phyloP scores from a whole-genome alignment of 495 filamentous ascomycete genomes.

The Daldinia decipiens region DNA sequence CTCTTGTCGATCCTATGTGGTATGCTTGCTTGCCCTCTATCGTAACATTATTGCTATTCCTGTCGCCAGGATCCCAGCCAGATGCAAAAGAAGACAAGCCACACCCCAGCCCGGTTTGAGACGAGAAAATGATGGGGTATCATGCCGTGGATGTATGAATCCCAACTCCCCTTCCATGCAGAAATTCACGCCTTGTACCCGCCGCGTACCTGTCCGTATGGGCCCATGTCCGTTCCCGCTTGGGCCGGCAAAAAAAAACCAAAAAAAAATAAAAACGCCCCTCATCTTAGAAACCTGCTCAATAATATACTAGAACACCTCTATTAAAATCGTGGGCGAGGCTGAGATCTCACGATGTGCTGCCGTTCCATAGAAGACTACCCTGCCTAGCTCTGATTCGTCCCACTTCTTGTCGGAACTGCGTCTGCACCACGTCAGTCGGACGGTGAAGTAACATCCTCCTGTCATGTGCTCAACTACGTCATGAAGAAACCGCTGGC shows the following conservation, averaged over 20 bases:
- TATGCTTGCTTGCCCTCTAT: conserved; percentile 10
- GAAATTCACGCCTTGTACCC: conserved; percentile 12
- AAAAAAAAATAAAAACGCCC: background rate
- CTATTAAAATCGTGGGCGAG: background rate
- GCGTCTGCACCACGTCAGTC: conserved; percentile 42
- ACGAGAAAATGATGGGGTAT: conserved; percentile 37
- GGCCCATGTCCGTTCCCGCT: conserved; percentile 14
- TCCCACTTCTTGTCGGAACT: conserved; percentile 14
- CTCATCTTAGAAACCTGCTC: conserved; percentile 6
- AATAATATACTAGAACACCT: background rate
- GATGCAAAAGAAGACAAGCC: conserved; percentile 13
- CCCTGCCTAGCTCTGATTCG: conserved; percentile 3
- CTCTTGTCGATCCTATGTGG: background rate
- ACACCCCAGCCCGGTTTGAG: conserved; percentile 1
- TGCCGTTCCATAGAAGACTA: background rate
- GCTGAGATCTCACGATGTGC: background rate
- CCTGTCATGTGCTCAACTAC: background rate
- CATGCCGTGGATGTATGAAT: conserved; percentile 35
- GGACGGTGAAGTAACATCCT: background rate
- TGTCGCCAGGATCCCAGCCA: background rate
- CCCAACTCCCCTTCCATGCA: conserved; percentile 43
- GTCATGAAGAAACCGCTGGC: conserved; percentile 33
- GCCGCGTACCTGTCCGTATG: conserved; percentile 19
- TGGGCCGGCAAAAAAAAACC: background rate
- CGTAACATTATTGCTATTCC: background rate